Evolutionary conservation across 768 basidiomycete genomes (phyloP).

Genomic region (Macrocybe gigantea): DNA sequence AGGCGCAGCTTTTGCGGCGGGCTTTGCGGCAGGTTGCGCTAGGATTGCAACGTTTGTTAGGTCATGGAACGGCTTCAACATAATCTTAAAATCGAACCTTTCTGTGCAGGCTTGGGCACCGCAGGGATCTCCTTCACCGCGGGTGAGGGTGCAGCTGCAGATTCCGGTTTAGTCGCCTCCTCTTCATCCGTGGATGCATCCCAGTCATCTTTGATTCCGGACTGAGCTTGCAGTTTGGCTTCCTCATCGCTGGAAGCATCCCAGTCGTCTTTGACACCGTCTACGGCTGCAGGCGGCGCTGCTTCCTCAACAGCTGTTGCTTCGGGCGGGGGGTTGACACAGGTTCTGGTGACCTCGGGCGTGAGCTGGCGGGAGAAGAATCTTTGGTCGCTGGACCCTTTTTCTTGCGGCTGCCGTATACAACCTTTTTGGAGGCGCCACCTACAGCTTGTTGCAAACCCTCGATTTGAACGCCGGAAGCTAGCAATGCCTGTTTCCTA

Average conservation of each 20-base stretch:
- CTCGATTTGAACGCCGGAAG: conserved; percentile 86
- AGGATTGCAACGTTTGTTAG: conserved; percentile 1
- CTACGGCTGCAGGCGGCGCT: conserved; percentile 18
- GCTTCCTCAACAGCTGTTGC: conserved; percentile 7
- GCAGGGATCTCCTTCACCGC: conserved; percentile 3
- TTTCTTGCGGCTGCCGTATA: conserved; percentile 83
- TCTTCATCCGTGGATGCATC: conserved; percentile 65
- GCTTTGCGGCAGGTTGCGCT: conserved; percentile 8
- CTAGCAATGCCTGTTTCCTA: conserved; percentile 83
- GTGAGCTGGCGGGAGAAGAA: conserved; percentile 49
- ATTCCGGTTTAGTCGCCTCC: conserved; percentile 17
- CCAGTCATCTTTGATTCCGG: conserved; percentile 38
- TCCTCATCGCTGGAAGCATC: conserved; percentile 14
- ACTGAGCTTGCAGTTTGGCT: conserved; percentile 19
- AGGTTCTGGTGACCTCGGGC: conserved; percentile 43
- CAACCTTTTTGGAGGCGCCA: conserved; percentile 61
- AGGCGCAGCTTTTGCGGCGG: conserved; percentile 20
- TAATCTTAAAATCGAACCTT: conserved; percentile 1
- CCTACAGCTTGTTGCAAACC: conserved; percentile 64
- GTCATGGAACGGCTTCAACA: not conserved
- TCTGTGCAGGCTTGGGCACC: conserved; percentile 5
- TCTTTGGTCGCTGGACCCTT: conserved; percentile 50
- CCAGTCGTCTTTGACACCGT: conserved; percentile 38
- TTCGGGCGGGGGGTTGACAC: not conserved
- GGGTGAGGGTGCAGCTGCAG: conserved; percentile 6